Percentiles rank a stretch among this genome's conserved stretches.
phyloP scores from a whole-genome alignment of 73 alveolate species.

The Stentor roeselii region DNA sequence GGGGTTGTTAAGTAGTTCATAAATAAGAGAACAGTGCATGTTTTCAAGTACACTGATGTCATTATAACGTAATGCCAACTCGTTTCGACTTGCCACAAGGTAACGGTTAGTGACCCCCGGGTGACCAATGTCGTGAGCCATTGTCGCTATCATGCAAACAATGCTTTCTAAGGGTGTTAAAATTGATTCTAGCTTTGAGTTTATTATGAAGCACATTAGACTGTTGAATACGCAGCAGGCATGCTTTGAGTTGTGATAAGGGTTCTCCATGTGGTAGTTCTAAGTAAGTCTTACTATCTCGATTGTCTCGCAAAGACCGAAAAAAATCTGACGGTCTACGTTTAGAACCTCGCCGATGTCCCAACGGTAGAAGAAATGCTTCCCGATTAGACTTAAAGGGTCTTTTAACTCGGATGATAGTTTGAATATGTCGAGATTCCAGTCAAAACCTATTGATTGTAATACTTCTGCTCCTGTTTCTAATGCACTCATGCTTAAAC shows the following conservation, averaged over 20 bases:
- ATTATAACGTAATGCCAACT: not conserved
- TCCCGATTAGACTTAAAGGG: not conserved
- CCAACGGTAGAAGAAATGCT: not conserved
- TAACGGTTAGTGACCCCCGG: conserved; percentile 7
- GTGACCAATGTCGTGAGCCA: conserved; percentile 26
- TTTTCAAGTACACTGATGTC: not conserved
- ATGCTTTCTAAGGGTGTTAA: not conserved
- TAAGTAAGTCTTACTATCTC: not conserved
- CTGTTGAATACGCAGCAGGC: not conserved
- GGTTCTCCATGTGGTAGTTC: not conserved
- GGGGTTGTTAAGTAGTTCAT: not conserved
- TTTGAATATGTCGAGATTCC: not conserved
- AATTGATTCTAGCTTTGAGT: not conserved
- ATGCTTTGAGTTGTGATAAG: not conserved
- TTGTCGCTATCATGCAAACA: not conserved
- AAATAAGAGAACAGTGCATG: not conserved
- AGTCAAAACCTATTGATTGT: conserved; percentile 28
- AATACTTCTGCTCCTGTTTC: not conserved
- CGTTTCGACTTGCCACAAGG: not conserved
- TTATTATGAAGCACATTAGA: too few relatives aligned
- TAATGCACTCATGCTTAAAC: not conserved
- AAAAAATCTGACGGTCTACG: not conserved
- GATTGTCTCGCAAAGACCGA: not conserved
- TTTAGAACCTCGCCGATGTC: not conserved
- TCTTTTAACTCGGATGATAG: too few relatives aligned